Base-by-base conservation (phyloP, 768 basidiomycete genomes). In the Leccinum imitatum region DNA sequence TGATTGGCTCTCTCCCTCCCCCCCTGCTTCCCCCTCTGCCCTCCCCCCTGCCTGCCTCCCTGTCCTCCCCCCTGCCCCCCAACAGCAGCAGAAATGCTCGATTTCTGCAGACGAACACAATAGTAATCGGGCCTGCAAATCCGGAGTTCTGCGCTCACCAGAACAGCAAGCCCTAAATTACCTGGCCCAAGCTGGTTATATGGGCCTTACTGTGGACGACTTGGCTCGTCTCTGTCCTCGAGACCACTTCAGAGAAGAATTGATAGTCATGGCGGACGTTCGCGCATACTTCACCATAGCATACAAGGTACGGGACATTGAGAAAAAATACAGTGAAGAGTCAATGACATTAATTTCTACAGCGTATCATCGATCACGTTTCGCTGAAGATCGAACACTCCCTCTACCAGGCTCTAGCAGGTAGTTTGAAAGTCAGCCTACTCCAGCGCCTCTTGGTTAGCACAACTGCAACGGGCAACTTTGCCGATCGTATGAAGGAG, bases 361-460 rank as follows among this genome's bases (percentile, higher is more conserved):
- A 87, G 86, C 80, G 84, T 10, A 73, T 84, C 63, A 78, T 84
- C 37, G 87, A 87, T 59, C 71, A 79, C 44, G 54, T 86, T 21
- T 84, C 86, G 1, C 67, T 80, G 9, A 75, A 72, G 47, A 83
- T 84, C 37, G 81, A 84, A 59, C 77, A 75, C 21, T 67, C 73
- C 8, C 72, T 85, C 31, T 75, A 82, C 50, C 75, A 77, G 39
- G 67, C 72, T 10, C 71, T 83, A 13, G 75, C 73, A 0, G 61
- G 69, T 0, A 68, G 59, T n/a, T 62, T 83, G 44, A 76, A 77
- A 9, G 59, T 67, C 21, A 69, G 65, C 15, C 70, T 87, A 8
- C 60, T 78, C 33, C 60, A 66, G 27, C 65, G 70, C 39, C 68
- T 80, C n/a, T 56, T 79, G 3, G 54, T 3, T 14, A 68, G 68